Base-by-base conservation (phyloP, 108 stramenopile genomes). In the Bacterosira constricta region DNA sequence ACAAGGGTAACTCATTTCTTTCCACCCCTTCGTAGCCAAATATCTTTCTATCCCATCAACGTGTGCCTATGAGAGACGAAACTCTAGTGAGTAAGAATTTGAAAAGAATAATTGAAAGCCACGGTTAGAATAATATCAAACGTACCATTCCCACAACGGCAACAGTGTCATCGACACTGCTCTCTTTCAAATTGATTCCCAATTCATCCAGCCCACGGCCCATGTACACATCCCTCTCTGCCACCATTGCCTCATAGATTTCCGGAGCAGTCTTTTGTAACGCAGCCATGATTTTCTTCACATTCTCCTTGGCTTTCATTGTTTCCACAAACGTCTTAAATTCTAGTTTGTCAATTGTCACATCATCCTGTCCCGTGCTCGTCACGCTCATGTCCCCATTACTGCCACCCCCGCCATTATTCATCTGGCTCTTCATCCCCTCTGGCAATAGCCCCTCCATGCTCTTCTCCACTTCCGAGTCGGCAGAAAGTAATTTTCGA, bases 141-240 rank as follows among this genome's bases (percentile, higher is more conserved):
- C n/a, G n/a, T n/a, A n/a, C n/a, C 69, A 84, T 81, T 5, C 83
- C 83, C 58, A 75, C 58, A 0, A 84, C 83, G 12, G 83, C 83
- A 2, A 84, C 83, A 51, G 80, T 81, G 8, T 29, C 55, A 4
- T 39, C 41, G n/a, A 27, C 65, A 45, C 35, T 49, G 29, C 41
- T 51, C 21, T 51, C 50, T 7, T 37, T 53, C n/a, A 72, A 55
- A 41, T 65, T 72, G 1, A 27, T 18, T 10, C 64, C 71, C 21
- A 76, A 44, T 49, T 77, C 79, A 58, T 83, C 75, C 12, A 83
- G 36, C 9, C 83, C 83, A n/a, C 69, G 64, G 18, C 67, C 83
- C 83, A 84, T 84, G 60, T 77, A 84, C 50, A 62, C 50, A 55
- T 84, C 83, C 30, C 83, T 66, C 39, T 84, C 83, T n/a, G 70